Conservation (phyloP, 78 protist species). For the Mantamonas sphyraenae region DNA sequence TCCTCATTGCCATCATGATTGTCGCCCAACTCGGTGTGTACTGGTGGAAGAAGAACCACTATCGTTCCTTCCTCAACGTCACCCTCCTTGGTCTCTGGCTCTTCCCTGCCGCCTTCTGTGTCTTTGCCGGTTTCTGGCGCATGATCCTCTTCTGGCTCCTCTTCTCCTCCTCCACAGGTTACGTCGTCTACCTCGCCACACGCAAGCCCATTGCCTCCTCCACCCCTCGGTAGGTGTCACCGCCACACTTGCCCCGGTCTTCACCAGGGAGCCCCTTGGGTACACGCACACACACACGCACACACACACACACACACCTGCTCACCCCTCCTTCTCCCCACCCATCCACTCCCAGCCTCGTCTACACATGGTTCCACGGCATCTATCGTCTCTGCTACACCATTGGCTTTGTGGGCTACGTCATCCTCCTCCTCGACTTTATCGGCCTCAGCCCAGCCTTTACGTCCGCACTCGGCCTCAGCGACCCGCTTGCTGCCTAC, state of each 20-base stretch:
- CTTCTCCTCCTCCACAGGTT: not conserved
- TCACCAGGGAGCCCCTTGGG: not conserved
- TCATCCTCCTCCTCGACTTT: not conserved
- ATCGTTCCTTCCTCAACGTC: not conserved
- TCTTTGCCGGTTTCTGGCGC: not conserved
- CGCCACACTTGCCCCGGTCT: not conserved
- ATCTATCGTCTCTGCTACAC: not conserved
- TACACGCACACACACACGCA: too few species aligned
- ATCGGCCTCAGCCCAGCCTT: not conserved
- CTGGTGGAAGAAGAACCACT: constrained; percentile 1
- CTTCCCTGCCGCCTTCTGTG: constrained; percentile 2
- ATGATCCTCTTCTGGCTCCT: not conserved
- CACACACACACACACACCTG: too few species aligned
- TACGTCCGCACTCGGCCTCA: too few species aligned
- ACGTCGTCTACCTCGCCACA: not conserved
- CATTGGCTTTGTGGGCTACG: not conserved
- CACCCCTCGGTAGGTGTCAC: not conserved
- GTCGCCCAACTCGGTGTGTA: not conserved
- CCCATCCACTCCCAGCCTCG: not conserved
- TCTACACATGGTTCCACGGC: not conserved
- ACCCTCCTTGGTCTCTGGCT: constrained; percentile 11
- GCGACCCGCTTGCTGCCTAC: too few species aligned
- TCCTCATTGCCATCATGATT: not conserved
- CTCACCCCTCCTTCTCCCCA: too few species aligned
- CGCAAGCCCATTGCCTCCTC: not conserved